phyloP scores from a whole-genome alignment of 805 yeast species.

The Saturnispora galanensis region DNA sequence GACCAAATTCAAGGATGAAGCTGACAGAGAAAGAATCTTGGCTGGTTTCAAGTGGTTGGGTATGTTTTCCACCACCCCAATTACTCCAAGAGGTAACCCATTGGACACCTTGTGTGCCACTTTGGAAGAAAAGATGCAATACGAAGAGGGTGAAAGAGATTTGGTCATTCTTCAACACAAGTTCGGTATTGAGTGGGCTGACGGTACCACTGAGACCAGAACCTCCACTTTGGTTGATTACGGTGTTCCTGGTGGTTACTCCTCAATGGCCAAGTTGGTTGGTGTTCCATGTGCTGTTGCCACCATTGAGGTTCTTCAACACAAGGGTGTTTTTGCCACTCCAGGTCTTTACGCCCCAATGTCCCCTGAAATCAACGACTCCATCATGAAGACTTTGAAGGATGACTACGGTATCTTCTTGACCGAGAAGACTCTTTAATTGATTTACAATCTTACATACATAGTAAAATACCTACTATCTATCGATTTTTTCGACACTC shows the following conservation, averaged over 20 bases:
- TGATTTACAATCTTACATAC: not conserved
- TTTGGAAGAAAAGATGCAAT: conserved; percentile 91
- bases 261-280: conserved; percentile 96
- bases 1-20: conserved; percentile 71
- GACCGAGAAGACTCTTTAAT: conserved; percentile 68
- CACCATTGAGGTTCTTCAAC: conserved; percentile 65
- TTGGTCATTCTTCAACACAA: conserved; percentile 93
- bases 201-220: conserved; percentile 83
- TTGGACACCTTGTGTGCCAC: conserved; percentile 96
- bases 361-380: conserved; percentile 80
- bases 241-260: conserved; percentile 88
- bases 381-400: conserved; percentile 85
- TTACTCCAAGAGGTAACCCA: conserved; percentile 87
- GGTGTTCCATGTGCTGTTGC: conserved; percentile 99
- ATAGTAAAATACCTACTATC: not conserved
- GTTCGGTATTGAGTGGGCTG: conserved; percentile 95
- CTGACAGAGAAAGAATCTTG: conserved; percentile 78
- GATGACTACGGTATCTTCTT: conserved; percentile 81
- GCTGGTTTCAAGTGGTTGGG: conserved; percentile 93
- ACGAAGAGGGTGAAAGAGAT: conserved; percentile 91
- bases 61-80: conserved; percentile 64
- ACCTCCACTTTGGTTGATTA: conserved; percentile 92
- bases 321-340: conserved; percentile 50
- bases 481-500: not conserved
- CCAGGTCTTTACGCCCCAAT: conserved; percentile 93